phyloP scores from a whole-genome alignment of 257 asterid genomes.

The Solanum pennellii region DNA sequence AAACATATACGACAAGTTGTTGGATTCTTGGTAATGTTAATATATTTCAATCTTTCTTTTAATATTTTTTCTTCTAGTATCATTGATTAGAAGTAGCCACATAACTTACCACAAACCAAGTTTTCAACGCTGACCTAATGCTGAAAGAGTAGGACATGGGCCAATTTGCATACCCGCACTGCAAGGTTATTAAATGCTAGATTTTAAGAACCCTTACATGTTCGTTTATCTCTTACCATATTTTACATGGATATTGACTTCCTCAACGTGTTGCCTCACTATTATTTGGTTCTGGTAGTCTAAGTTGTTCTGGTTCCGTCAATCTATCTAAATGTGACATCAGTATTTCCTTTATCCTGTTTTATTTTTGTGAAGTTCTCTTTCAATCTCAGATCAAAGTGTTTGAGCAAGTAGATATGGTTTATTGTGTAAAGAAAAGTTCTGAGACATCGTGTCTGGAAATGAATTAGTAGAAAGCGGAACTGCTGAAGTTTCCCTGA shows the following conservation, averaged over 20 bases:
- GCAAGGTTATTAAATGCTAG: background rate
- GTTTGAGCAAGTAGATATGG: background rate
- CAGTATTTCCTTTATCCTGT: background rate
- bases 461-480: background rate
- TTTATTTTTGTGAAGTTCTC: background rate
- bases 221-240: background rate
- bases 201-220: background rate
- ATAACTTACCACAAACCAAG: background rate
- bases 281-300: background rate
- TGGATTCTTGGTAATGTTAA: conserved; percentile 82
- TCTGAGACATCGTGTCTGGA: background rate
- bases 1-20: conserved; percentile 94
- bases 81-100: background rate
- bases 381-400: background rate
- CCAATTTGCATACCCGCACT: background rate
- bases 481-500: background rate
- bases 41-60: background rate
- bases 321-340: background rate
- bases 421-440: background rate
- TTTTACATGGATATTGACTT: background rate
- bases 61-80: background rate
- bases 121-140: background rate
- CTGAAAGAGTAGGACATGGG: background rate
- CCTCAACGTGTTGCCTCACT: background rate
- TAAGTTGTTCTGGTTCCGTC: background rate